Conservation (phyloP, 768 basidiomycete species). For the Cyclocybe aegerita region DNA sequence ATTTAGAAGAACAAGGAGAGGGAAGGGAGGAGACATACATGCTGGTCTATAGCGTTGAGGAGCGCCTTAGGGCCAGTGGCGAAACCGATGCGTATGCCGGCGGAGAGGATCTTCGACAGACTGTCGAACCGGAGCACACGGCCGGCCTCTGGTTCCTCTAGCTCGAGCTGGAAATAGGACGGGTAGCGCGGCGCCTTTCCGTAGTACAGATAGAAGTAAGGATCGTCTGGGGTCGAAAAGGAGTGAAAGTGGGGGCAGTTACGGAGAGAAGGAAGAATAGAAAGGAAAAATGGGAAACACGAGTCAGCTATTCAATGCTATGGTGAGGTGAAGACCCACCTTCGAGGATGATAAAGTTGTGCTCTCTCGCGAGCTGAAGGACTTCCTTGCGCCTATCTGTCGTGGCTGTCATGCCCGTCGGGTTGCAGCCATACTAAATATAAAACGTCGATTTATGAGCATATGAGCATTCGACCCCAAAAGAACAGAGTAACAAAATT, state of each 20-base stretch:
- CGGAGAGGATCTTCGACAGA: constrained; percentile 78
- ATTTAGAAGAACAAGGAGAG: constrained; percentile 9
- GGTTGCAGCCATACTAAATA: constrained; percentile 78
- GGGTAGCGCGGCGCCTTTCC: constrained; percentile 61
- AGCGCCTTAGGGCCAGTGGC: constrained; percentile 72
- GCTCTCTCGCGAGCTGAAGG: constrained; percentile 65
- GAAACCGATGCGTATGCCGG: constrained; percentile 81
- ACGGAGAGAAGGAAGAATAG: not conserved
- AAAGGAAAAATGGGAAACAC: not conserved
- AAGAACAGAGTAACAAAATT: not conserved
- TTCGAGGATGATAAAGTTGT: constrained; percentile 84
- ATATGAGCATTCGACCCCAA: not conserved
- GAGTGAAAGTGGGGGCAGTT: not conserved
- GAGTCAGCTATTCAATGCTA: not conserved
- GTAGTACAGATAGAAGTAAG: constrained; percentile 78
- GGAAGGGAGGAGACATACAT: too few species aligned
- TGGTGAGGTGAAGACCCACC: constrained; percentile 39
- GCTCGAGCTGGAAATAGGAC: constrained; percentile 83
- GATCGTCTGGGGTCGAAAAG: constrained; percentile 40
- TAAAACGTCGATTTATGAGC: not conserved
- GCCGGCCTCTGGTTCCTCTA: constrained; percentile 62
- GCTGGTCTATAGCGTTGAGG: constrained; percentile 65
- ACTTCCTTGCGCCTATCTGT: constrained; percentile 69
- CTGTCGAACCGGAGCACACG: constrained; percentile 89
- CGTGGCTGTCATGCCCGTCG: constrained; percentile 78